Conservation (phyloP, 2,329 filamentous ascomycete species). For the Coleophoma eucalyptorum region DNA sequence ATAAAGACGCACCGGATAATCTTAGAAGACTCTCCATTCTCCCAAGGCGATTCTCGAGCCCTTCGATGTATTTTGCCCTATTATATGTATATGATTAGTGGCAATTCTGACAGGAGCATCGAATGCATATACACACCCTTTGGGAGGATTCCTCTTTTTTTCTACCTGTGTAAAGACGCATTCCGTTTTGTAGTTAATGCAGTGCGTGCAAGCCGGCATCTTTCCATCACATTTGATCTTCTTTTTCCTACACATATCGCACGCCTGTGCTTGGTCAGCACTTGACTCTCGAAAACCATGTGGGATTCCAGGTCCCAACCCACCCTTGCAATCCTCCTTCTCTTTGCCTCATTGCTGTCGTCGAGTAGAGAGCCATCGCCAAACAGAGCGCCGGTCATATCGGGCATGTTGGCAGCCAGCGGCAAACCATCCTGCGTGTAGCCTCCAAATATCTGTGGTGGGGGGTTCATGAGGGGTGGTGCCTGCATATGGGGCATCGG, state of each 20-base stretch:
- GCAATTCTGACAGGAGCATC: not conserved
- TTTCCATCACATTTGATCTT: slow-evolving; percentile 99
- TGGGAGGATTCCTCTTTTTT: slow-evolving; percentile 96
- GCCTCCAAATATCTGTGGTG: slow-evolving; percentile 65
- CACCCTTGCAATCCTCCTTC: slow-evolving; percentile 58
- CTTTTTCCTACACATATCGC: slow-evolving; percentile 81
- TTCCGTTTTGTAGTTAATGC: slow-evolving; percentile 96
- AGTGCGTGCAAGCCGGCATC: slow-evolving; percentile 91
- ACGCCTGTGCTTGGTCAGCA: slow-evolving; percentile 40
- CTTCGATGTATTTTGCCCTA: slow-evolving; percentile 96
- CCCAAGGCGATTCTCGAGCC: slow-evolving; percentile 88
- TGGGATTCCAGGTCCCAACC: slow-evolving; percentile 27
- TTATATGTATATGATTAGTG: not conserved
- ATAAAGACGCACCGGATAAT: slow-evolving; percentile 59
- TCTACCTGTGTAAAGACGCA: slow-evolving; percentile 97
- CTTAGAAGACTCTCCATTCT: slow-evolving; percentile 91
- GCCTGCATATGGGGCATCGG: slow-evolving; percentile 57
- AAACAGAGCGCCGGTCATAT: slow-evolving; percentile 58
- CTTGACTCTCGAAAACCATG: not conserved
- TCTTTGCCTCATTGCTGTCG: slow-evolving; percentile 72
- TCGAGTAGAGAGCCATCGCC: slow-evolving; percentile 54
- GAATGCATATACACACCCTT: slow-evolving; percentile 64
- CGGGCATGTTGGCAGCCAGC: slow-evolving; percentile 50
- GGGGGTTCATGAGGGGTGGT: slow-evolving; percentile 61
- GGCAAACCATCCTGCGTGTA: slow-evolving; percentile 59